phyloP scores from a whole-genome alignment of 164 flowering plant genomes.

The Tetracentron sinense region DNA sequence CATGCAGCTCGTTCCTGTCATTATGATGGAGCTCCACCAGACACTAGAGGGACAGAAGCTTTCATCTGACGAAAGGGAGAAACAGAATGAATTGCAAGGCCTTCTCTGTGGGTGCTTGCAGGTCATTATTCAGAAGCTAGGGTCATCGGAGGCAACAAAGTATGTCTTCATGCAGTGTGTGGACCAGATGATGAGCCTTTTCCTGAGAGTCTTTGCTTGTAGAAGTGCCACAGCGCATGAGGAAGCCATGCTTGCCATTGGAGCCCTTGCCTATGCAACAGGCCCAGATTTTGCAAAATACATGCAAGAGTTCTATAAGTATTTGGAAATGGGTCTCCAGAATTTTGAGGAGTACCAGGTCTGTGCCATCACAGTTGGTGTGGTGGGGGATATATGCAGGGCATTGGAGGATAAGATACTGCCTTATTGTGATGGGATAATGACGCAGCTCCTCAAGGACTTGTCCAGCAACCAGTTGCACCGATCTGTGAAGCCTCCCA shows the following conservation, averaged over 20 bases:
- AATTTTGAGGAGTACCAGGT: conserved; percentile 73
- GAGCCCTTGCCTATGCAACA: conserved; percentile 60
- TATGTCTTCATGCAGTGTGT: conserved; percentile 56
- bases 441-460: conserved; percentile 21
- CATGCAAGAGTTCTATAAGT: conserved; percentile 61
- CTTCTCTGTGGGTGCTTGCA: conserved; percentile 71
- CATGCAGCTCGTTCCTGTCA: background rate
- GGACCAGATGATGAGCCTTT: conserved; percentile 63
- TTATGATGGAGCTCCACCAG: conserved; percentile 3
- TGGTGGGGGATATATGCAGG: conserved; percentile 65
- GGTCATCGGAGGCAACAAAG: conserved; percentile 49
- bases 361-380: conserved; percentile 70
- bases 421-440: conserved; percentile 68
- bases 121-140: conserved; percentile 64
- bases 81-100: conserved; percentile 58
- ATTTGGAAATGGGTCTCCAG: conserved; percentile 77
- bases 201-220: conserved; percentile 60
- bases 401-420: conserved; percentile 63
- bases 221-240: conserved; percentile 69
- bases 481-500: conserved; percentile 43
- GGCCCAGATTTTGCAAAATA: conserved; percentile 61
- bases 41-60: conserved; percentile 2
- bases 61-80: conserved; percentile 16
- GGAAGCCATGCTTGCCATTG: conserved; percentile 72
- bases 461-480: conserved; percentile 38